Base-by-base conservation (phyloP, 208 protist genomes). In the Angomonas desouzai region DNA sequence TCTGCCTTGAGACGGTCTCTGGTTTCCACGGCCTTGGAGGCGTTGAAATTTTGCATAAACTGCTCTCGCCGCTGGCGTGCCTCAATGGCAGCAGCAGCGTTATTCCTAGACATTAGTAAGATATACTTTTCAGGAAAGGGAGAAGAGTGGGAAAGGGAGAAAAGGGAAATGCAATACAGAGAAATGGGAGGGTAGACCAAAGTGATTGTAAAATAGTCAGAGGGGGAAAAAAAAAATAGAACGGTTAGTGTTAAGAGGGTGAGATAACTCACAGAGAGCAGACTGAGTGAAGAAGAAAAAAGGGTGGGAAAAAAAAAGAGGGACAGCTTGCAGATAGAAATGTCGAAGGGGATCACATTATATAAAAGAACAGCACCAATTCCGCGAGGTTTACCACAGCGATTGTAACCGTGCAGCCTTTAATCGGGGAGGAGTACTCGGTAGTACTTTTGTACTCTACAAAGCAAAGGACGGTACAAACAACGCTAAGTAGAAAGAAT, bases 31-130 rank as follows among this genome's bases (percentile, higher is more conserved):
- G 83, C 76, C 47, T 73, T 67, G n/a, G 73, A 69, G 0, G 73
- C 65, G 18, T 79, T 67, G 68, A 82, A 92, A 30, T 76, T 60
- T 48, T 73, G 73, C 79, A 92, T 83, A 69, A 81, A 78, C 20
- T 62, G 51, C 80, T 94, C 83, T 0, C 77, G 70, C 25, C 70
- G 68, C 68, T 91, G 85, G 13, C 85, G 80, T 11, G 77, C 73
- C 64, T 84, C 81, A 51, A 92, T 87, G n/a, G 64, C 55, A 11
- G 70, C 65, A 13, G 74, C 34, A 9, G 57, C 33, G 22, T 40
- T 55, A 16, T 66, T 65, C 11, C 62, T 64, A 22, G 58, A 56
- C 62, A 60, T 70, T n/a, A 10, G 3, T 20, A 23, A 51, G 3
- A 40, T 18, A 6, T 40, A 13, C 36, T 40, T 6, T 20, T 11